Evolutionary conservation across 2,329 filamentous ascomycete species (phyloP).

Genomic region (Arthrinium phaeospermum): DNA sequence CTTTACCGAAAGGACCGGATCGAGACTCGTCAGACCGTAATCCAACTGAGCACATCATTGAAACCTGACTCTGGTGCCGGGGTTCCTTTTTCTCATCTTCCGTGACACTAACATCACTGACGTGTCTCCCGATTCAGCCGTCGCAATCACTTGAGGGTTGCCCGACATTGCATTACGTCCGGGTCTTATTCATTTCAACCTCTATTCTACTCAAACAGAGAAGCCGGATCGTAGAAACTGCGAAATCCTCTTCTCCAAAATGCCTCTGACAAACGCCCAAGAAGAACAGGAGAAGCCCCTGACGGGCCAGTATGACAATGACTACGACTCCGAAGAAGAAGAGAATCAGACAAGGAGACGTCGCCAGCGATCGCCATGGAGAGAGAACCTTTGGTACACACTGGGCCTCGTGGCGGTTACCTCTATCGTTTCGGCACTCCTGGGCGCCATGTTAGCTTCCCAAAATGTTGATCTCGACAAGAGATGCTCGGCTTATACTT

Average conservation of each 20-base stretch:
- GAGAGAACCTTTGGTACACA: not conserved
- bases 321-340: not conserved
- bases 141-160: not conserved
- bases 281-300: slow-evolving; percentile 15
- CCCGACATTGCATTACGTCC: too few species aligned
- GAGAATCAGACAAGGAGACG: not conserved
- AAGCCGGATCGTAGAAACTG: not conserved
- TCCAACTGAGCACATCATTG: not conserved
- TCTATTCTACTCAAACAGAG: too few species aligned
- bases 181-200: too few species aligned
- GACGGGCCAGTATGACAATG: slow-evolving; percentile 13
- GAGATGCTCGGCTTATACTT: slow-evolving; percentile 16
- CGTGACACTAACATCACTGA: not conserved
- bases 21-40: not conserved
- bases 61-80: not conserved
- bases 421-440: not conserved
- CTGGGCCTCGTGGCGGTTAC: slow-evolving; percentile 12
- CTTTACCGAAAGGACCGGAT: not conserved
- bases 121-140: not conserved
- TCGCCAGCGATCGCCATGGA: not conserved
- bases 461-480: slow-evolving; percentile 20
- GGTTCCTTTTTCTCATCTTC: not conserved
- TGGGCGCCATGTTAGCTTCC: slow-evolving; percentile 14
- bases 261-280: not conserved
- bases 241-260: not conserved